Percentiles rank a stretch among this genome's conserved stretches.
phyloP scores from a whole-genome alignment of 2,329 filamentous ascomycete genomes.

The Exophiala xenobiotica region DNA sequence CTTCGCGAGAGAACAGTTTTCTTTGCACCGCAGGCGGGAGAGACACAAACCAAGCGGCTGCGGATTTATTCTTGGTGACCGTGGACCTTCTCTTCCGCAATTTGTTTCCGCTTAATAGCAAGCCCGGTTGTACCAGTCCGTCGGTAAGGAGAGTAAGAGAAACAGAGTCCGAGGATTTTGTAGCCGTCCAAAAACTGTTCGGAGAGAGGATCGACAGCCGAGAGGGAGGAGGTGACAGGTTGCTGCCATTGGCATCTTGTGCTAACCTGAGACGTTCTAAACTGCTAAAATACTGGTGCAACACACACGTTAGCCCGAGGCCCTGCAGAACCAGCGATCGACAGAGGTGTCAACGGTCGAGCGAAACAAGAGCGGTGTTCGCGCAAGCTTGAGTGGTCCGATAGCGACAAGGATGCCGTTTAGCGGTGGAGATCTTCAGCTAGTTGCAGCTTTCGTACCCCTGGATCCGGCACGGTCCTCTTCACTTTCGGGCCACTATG shows the following conservation, averaged over 20 bases:
- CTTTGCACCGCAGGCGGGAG: conserved; percentile 72
- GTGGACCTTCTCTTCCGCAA: conserved; percentile 16
- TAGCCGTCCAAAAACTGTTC: conserved; percentile 8
- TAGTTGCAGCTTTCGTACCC: not conserved
- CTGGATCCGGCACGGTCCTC: not conserved
- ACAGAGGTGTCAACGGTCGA: conserved; percentile 19
- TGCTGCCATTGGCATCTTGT: conserved; percentile 28
- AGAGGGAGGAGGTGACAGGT: conserved; percentile 17
- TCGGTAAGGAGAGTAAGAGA: conserved; percentile 10
- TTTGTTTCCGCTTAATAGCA: conserved; percentile 11
- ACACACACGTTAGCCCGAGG: conserved; percentile 29
- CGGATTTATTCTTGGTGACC: conserved; percentile 12
- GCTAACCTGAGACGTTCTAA: conserved; percentile 36
- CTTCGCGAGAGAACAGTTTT: conserved; percentile 68
- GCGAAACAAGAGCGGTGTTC: conserved; percentile 13
- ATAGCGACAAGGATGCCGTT: not conserved
- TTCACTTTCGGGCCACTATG: not conserved
- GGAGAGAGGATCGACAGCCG: conserved; percentile 17
- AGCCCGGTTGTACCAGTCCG: conserved; percentile 7
- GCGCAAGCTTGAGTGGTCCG: conserved; percentile 1
- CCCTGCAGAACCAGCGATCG: conserved; percentile 26
- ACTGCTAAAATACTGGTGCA: conserved; percentile 36
- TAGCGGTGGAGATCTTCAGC: conserved; percentile 5
- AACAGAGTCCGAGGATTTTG: conserved; percentile 4
- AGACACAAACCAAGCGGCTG: conserved; percentile 64